Conservation (phyloP, 257 asterid genomes). For the Solanum piurae region DNA sequence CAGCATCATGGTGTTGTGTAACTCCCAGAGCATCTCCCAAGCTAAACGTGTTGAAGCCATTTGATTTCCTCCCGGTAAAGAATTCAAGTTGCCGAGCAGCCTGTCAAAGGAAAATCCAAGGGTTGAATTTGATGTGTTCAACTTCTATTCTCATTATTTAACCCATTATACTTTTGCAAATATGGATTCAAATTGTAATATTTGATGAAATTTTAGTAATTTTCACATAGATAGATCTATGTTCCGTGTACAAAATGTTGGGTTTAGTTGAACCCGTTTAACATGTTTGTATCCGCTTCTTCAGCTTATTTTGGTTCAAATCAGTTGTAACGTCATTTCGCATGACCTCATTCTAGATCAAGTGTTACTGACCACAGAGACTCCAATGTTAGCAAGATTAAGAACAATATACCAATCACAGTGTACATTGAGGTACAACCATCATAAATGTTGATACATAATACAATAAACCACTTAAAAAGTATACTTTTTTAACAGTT, state of each 20-base stretch:
- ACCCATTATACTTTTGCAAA: neutral
- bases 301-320: neutral
- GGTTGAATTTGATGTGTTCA: neutral
- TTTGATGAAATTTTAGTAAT: neutral
- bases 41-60: conserved; percentile 33
- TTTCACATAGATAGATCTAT: neutral
- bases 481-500: no score
- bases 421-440: neutral
- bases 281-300: neutral
- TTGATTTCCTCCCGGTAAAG: conserved; percentile 40
- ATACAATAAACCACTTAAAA: no score
- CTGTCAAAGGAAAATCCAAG: conserved; percentile 11
- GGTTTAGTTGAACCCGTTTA: neutral
- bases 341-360: neutral
- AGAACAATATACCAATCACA: neutral
- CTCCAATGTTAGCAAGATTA: neutral
- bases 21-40: conserved; percentile 71
- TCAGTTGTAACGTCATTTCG: neutral
- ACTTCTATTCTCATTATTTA: neutral
- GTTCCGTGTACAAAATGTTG: neutral
- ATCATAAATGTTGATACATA: neutral
- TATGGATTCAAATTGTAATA: neutral
- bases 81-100: conserved; percentile 88
- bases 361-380: neutral
- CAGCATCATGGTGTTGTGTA: conserved; percentile 88